Percentiles rank a stretch among this genome's conserved stretches.
Evolutionary conservation across 225 moss, liverwort and hornwort genomes (phyloP).

Genomic region (Pleurozium schreberi): DNA sequence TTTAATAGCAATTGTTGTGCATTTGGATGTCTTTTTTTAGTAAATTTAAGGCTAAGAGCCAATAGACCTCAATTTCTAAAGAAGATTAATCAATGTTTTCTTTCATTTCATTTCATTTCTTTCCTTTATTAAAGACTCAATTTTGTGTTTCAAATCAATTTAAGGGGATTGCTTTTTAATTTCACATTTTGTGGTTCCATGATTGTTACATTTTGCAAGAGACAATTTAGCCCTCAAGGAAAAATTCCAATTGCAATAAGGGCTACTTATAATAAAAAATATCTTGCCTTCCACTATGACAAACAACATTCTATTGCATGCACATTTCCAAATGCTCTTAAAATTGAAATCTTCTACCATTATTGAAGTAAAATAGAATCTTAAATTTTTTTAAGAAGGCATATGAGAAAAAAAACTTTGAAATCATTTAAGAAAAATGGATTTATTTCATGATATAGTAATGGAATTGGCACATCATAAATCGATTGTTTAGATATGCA

Average conservation of each 20-base stretch:
- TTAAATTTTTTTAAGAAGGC: no score
- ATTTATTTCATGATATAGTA: no score
- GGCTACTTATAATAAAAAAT: background rate
- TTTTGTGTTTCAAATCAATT: background rate
- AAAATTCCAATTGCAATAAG: background rate
- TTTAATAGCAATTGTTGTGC: background rate
- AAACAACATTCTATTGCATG: background rate
- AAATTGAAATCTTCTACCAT: no score
- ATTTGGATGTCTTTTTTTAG: background rate
- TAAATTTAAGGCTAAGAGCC: background rate
- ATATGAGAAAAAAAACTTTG: no score
- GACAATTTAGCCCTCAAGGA: background rate
- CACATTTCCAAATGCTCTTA: background rate
- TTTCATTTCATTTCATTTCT: no score
- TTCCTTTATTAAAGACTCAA: no score
- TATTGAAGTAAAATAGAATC: no score
- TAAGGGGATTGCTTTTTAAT: background rate
- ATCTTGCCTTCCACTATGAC: background rate
- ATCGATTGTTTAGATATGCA: no score
- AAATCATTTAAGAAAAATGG: no score
- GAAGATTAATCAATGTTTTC: background rate
- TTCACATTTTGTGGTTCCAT: background rate
- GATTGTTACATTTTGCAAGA: background rate
- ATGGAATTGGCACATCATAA: no score
- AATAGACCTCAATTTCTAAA: background rate